Conservation (phyloP, 2,329 filamentous ascomycete genomes). For the Coniochaeta ligniaria region DNA sequence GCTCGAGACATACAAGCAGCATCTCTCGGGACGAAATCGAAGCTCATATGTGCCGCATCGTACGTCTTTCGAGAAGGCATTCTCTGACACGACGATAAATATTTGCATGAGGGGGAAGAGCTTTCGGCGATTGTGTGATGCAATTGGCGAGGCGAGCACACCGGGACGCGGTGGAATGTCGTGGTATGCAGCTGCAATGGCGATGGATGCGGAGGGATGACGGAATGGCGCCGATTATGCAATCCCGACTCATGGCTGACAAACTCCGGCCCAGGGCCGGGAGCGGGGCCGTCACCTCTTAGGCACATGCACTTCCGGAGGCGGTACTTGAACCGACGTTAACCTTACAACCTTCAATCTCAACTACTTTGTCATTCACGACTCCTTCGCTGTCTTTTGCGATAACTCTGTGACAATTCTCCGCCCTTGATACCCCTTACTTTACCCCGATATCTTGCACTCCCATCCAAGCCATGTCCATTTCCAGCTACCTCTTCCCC, state of each 20-base stretch:
- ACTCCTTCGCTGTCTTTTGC: not conserved
- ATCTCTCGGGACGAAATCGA: constrained; percentile 11
- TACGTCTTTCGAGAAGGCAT: not conserved
- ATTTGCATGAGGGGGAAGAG: constrained; percentile 18
- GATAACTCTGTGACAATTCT: too few species aligned
- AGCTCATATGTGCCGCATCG: constrained; percentile 9
- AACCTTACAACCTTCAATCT: not conserved
- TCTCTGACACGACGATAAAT: not conserved
- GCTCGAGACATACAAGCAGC: constrained; percentile 12
- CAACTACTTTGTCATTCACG: not conserved
- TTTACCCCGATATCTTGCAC: not conserved
- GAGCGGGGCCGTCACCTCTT: not conserved
- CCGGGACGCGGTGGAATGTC: constrained; percentile 16
- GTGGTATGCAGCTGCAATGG: not conserved
- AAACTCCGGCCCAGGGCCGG: not conserved
- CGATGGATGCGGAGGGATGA: not conserved
- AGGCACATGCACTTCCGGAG: not conserved
- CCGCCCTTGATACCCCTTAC: too few species aligned
- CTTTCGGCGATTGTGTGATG: constrained; percentile 32
- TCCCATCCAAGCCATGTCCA: not conserved
- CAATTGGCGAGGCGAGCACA: constrained; percentile 23
- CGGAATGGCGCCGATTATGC: not conserved
- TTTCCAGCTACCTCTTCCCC: not conserved
- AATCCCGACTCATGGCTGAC: not conserved
- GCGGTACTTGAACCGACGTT: not conserved